Conservation (phyloP, 2,329 filamentous ascomycete species). For the Diaporthe australafricana region DNA sequence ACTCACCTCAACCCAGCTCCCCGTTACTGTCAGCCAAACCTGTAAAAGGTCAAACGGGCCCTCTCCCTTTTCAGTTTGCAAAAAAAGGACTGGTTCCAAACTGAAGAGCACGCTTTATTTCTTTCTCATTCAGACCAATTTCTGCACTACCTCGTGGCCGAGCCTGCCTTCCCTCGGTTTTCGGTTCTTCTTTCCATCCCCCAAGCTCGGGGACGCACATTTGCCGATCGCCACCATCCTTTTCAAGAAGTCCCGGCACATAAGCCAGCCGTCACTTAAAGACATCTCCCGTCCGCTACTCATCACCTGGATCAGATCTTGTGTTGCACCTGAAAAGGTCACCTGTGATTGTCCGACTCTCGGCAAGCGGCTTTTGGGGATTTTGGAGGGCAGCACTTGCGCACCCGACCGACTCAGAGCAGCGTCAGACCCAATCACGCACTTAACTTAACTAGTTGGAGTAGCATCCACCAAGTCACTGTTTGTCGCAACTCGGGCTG, state of each 20-base stretch:
- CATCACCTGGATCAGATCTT: slow-evolving; percentile 9
- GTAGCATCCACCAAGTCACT: slow-evolving; percentile 32
- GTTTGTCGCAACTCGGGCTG: slow-evolving; percentile 22
- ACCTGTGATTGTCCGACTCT: slow-evolving; percentile 30
- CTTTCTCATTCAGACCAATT: background rate
- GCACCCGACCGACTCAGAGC: slow-evolving; percentile 33
- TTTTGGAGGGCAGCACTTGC: slow-evolving; percentile 22
- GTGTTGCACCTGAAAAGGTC: slow-evolving; percentile 34
- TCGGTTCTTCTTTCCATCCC: slow-evolving; percentile 7
- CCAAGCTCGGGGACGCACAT: slow-evolving; percentile 6
- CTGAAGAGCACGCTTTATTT: background rate
- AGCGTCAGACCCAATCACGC: slow-evolving; percentile 27
- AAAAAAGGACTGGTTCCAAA: slow-evolving; percentile 34
- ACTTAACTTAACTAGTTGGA: slow-evolving; percentile 17
- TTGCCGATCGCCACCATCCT: slow-evolving; percentile 6
- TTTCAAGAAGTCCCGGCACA: slow-evolving; percentile 6
- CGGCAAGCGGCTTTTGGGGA: slow-evolving; percentile 33
- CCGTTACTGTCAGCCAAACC: slow-evolving; percentile 14
- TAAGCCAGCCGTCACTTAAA: background rate
- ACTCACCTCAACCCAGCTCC: slow-evolving; percentile 21
- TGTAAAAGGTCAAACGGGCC: slow-evolving; percentile 5
- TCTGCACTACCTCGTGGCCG: background rate
- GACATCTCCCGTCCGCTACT: background rate
- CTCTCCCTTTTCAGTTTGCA: slow-evolving; percentile 8
- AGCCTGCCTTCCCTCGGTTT: background rate